Evolutionary conservation across 495 filamentous ascomycete species (phyloP).

Genomic region (Xylaria telfairii): DNA sequence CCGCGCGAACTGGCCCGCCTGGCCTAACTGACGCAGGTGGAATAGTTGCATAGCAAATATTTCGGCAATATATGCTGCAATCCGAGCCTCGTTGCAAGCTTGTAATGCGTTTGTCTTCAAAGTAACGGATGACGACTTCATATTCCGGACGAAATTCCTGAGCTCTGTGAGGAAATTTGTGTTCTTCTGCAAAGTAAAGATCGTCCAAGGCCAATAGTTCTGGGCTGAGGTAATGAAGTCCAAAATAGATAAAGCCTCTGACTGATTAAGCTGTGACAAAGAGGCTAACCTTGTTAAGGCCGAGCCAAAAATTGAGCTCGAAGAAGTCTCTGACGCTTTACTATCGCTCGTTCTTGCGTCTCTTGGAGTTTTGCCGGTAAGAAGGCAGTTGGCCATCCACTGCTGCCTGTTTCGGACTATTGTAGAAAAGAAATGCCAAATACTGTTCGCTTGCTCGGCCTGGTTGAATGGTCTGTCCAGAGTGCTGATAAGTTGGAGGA

Average conservation of each 20-base stretch:
- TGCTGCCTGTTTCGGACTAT: slow-evolving; percentile 90
- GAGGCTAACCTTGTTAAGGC: slow-evolving; percentile 76
- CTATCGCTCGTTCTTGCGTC: slow-evolving; percentile 66
- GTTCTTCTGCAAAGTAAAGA: slow-evolving; percentile 76
- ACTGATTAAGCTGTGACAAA: slow-evolving; percentile 66
- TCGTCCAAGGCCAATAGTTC: slow-evolving; percentile 92
- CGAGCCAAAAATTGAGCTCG: slow-evolving; percentile 70
- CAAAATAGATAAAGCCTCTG: slow-evolving; percentile 72
- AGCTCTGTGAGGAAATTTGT: slow-evolving; percentile 71
- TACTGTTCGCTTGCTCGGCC: slow-evolving; percentile 62
- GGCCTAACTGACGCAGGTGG: slow-evolving; percentile 74
- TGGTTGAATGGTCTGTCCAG: slow-evolving; percentile 79
- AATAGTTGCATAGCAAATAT: slow-evolving; percentile 92
- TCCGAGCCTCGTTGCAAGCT: slow-evolving; percentile 67
- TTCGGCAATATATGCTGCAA: slow-evolving; percentile 82
- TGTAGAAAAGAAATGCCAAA: slow-evolving; percentile 88
- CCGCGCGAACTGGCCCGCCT: slow-evolving; percentile 65
- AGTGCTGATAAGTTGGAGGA: slow-evolving; percentile 76
- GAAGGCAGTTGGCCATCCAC: slow-evolving; percentile 91
- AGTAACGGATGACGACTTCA: slow-evolving; percentile 57
- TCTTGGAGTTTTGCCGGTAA: slow-evolving; percentile 84
- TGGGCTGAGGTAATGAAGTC: slow-evolving; percentile 85
- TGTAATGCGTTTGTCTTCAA: slow-evolving; percentile 52
- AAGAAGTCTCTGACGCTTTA: slow-evolving; percentile 53
- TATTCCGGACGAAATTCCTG: slow-evolving; percentile 68